These are phyloP conservation scores for Komagataea norvegica DNA, from an alignment of 1,139 yeast species.

Conservation along the genomic window DNA sequence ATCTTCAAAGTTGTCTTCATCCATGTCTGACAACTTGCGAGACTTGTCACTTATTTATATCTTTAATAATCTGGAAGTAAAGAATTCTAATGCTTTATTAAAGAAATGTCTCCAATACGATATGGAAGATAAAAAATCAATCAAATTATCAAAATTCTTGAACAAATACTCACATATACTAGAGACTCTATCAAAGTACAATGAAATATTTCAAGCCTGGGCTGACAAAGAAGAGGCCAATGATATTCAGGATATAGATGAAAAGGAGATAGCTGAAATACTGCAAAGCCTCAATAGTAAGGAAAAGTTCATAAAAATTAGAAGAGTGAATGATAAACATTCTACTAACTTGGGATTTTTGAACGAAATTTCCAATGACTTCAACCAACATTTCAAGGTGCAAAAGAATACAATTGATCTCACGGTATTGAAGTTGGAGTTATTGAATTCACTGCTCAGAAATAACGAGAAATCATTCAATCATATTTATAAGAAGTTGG, in stretches of 20 bases:
- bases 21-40: conserved; percentile 16
- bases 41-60: conserved; percentile 40
- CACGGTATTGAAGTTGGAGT: conserved; percentile 13
- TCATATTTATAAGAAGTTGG: conserved; percentile 3
- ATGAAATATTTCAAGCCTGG: conserved; percentile 34
- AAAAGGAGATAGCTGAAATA: conserved; percentile 25
- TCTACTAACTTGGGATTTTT: conserved; percentile 19
- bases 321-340: conserved; percentile 22
- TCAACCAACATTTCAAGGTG: conserved; percentile 17
- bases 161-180: conserved; percentile 38
- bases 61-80: conserved; percentile 48
- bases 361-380: conserved; percentile 10
- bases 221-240: conserved; percentile 20
- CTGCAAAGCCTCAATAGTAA: conserved; percentile 7
- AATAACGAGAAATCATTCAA: conserved; percentile 16
- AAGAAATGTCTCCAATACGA: conserved; percentile 64
- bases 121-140: conserved; percentile 59
- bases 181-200: conserved; percentile 20
- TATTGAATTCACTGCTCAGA: conserved; percentile 14
- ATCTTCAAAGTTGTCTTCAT: conserved; percentile 15
- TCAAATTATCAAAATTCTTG: conserved; percentile 44
- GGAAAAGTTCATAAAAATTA: conserved; percentile 19
- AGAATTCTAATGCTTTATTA: conserved; percentile 33
- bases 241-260: conserved; percentile 17
- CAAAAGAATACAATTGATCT: conserved; percentile 15